Percentiles rank a stretch among this genome's conserved stretches.
Conservation (phyloP, 495 filamentous ascomycete genomes). For the Neurospora sp. region DNA sequence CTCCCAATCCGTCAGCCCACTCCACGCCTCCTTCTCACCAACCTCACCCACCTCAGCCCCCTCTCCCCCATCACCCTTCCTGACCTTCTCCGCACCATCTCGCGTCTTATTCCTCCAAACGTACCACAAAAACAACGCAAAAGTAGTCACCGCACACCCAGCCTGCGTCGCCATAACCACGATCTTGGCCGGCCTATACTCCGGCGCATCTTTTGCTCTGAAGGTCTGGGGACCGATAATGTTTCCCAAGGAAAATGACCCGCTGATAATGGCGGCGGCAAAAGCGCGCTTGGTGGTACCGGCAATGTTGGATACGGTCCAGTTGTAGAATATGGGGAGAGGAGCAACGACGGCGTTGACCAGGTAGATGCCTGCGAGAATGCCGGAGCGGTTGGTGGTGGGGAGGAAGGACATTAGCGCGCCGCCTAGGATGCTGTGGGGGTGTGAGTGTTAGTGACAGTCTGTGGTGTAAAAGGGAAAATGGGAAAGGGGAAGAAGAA, state of each 20-base stretch:
- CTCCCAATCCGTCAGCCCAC: conserved; percentile 28
- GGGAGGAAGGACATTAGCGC: conserved; percentile 51
- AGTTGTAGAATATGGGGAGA: conserved; percentile 33
- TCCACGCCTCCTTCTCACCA: conserved; percentile 25
- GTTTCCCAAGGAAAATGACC: conserved; percentile 52
- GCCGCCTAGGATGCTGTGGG: conserved; percentile 39
- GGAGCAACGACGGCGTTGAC: conserved; percentile 50
- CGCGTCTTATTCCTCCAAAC: conserved; percentile 28
- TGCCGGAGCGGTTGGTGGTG: conserved; percentile 32
- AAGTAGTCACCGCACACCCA: conserved; percentile 23
- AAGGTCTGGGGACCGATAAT: conserved; percentile 64
- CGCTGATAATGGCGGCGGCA: conserved; percentile 42
- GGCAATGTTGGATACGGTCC: conserved; percentile 27
- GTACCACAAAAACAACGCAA: conserved; percentile 25
- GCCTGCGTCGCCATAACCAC: conserved; percentile 36
- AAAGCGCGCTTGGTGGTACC: conserved; percentile 31
- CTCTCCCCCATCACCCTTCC: no score
- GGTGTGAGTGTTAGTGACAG: neutral
- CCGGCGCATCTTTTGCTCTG: conserved; percentile 46
- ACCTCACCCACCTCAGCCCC: conserved; percentile 14
- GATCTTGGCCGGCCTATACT: conserved; percentile 54
- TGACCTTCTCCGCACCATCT: neutral
- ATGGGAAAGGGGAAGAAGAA: no score
- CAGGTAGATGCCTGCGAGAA: conserved; percentile 55
- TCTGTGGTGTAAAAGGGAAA: no score